Conservation (phyloP, 768 basidiomycete species). For the Suillus alpinus region DNA sequence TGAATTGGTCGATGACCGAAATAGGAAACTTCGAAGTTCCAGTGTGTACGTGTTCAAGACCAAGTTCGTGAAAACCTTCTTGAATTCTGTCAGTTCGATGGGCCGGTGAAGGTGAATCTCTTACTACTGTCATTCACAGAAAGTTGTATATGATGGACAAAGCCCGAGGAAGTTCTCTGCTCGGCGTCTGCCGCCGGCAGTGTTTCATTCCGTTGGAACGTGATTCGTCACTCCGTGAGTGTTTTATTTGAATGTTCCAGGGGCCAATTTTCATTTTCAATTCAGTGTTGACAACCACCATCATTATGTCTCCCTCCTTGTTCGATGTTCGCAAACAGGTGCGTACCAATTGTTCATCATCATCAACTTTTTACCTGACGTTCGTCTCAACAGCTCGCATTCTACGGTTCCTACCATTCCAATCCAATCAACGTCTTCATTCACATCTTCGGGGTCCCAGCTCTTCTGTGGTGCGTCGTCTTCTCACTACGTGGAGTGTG, state of each 20-base stretch:
- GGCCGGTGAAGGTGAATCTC: not conserved
- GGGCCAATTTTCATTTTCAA: not conserved
- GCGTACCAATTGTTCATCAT: not conserved
- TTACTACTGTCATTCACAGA: not conserved
- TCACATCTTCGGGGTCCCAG: slow-evolving; percentile 82
- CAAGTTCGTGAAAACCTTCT: not conserved
- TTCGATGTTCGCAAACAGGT: slow-evolving; percentile 76
- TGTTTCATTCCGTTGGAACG: not conserved
- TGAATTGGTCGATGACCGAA: not conserved
- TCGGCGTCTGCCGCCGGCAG: not conserved
- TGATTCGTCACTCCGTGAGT: not conserved
- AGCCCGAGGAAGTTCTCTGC: not conserved
- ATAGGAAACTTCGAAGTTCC: slow-evolving; percentile 1
- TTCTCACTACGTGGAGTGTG: slow-evolving; percentile 11
- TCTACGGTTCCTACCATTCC: slow-evolving; percentile 92
- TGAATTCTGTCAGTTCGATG: not conserved
- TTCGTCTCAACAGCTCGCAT: slow-evolving; percentile 58
- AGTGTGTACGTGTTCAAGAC: not conserved
- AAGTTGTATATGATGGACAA: not conserved
- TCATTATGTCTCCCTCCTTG: slow-evolving; percentile 37
- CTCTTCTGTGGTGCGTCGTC: slow-evolving; percentile 67
- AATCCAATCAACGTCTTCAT: slow-evolving; percentile 81
- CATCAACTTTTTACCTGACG: not conserved
- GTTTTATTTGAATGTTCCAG: not conserved
- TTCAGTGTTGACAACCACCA: not conserved